Evolutionary conservation across 495 filamentous ascomycete species (phyloP), one percentile per base, ranked within the genome.

Genomic region (Corynascus novoguineensis): DNA sequence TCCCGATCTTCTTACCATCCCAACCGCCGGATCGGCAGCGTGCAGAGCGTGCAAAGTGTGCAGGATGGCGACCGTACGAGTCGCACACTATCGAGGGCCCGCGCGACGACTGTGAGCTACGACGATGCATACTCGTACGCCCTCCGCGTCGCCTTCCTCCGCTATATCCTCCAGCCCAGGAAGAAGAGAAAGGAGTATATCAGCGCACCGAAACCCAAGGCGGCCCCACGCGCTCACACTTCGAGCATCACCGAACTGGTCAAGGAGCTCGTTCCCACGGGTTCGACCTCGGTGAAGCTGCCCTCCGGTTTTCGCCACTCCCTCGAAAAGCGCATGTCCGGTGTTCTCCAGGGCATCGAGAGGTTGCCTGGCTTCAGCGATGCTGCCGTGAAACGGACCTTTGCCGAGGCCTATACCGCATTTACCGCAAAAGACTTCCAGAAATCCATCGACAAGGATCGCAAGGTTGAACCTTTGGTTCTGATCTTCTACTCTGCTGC

Each of bases 391-490:
- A 96, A 97, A 71, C 83, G 93, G 52, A 95, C 90, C 0, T 97
- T 99, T 72, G 95, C 90, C 25, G 88, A 85, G 31, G 96, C 95
- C 59, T 79, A 77, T 60, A 78, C 73, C 1, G 75, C 75, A 76
- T 73, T 79, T 50, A 78, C 88, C 87, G 67, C 93, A 86, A 74
- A 83, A 84, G 64, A 88, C 82, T 53, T 97, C 89, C 74, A 92
- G 81, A 60, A 87, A 78, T 50, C 92, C 87, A 70, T 96, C 78
- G 90, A 96, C 62, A 96, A 96, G 73, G 93, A 97, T 68, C 82
- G 95, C 50, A 84, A 91, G 64, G 85, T 96, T 21, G 95, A 99
- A 70, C 91, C 96, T 63, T 73, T 97, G 86, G 63, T 97, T 86
- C 75, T 97, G 84, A 79, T 96, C 82, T 60, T 92, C 86, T 75